Base-by-base conservation (phyloP, 345 rosid species). In the Lumnitzera littorea region DNA sequence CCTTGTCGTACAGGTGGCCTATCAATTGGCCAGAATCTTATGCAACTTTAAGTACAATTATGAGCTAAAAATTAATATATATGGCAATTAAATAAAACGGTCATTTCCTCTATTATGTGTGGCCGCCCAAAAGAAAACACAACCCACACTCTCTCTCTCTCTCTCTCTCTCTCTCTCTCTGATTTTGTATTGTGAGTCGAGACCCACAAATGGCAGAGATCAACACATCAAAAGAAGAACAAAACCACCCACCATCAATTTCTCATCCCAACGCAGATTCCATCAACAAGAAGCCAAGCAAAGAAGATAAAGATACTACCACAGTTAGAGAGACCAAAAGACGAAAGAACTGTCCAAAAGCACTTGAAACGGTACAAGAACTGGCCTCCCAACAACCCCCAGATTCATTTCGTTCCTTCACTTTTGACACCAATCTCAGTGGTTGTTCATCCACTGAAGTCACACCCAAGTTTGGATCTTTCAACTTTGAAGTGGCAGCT, bases 381-480 rank as follows among this genome's bases (percentile, higher is more conserved):
- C 48, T 57, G 2, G 25, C 13, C 24, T 48, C 49, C 25, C 25
- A 48, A 57, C 24, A 46, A 15, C 49, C 60, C n/a, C 24, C 60
- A 17, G 49, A 20, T 12, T 48, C 60, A 41, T 36, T 4, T 25
- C 25, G 11, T 48, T 57, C 60, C 60, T 57, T 57, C 60, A 57
- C 60, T 48, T 57, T 57, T 36, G 60, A 57, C 60, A 57, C 50
- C 60, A 57, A 43, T 24, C 41, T 57, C 60, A 57, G 24, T 48
- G 60, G 48, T n/a, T 57, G 60, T 48, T 57, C 60, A 10, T 48
- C 43, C 1, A 36, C 60, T 12, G 60, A 57, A 48, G 17, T 20
- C 48, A 57, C 60, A 46, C 60, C 60, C 27, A 57, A 46, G 60
- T 57, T 57, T 48, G 60, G 60, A 48, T 57, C 60, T 43, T 57